Evolutionary conservation across 192 early-diverging fungal species (phyloP).

Genomic region (Tieghemiomyces parasiticus): DNA sequence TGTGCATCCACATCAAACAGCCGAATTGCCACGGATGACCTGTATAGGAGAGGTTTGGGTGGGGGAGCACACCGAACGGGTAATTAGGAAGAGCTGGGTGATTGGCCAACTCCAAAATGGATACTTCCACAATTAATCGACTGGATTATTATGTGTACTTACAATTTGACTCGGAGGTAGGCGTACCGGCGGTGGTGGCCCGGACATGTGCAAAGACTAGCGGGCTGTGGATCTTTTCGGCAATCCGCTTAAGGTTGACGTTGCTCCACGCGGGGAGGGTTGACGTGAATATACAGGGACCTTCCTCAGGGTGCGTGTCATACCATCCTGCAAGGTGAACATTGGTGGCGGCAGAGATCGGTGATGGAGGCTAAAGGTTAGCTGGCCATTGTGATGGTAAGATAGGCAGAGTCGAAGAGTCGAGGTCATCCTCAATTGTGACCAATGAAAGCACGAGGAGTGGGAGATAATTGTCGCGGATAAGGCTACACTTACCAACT

Average conservation of each 20-base stretch:
- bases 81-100: too few species aligned
- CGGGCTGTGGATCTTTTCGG: constrained; percentile 56
- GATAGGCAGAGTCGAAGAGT: too few species aligned
- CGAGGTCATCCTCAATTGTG: too few species aligned
- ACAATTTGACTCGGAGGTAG: constrained; percentile 62
- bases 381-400: too few species aligned
- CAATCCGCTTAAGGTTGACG: constrained; percentile 51
- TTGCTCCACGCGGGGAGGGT: constrained; percentile 75
- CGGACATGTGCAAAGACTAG: constrained; percentile 70
- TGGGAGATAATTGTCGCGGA: too few species aligned
- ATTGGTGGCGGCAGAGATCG: too few species aligned
- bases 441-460: too few species aligned
- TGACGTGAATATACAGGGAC: constrained; percentile 66
- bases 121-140: too few species aligned
- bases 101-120: too few species aligned
- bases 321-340: too few species aligned
- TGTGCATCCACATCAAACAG: constrained; percentile 72
- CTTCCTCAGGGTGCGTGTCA: constrained; percentile 35
- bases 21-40: constrained; percentile 50
- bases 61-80: neutral
- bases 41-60: constrained; percentile 2
- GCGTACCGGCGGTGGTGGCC: constrained; percentile 52
- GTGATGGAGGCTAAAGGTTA: too few species aligned
- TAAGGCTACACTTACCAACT: constrained; percentile 53
- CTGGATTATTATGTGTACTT: too few species aligned